These are phyloP conservation scores for Penicillium dipodomyicola DNA, from an alignment of 495 filamentous ascomycete species.

Conservation along the genomic window DNA sequence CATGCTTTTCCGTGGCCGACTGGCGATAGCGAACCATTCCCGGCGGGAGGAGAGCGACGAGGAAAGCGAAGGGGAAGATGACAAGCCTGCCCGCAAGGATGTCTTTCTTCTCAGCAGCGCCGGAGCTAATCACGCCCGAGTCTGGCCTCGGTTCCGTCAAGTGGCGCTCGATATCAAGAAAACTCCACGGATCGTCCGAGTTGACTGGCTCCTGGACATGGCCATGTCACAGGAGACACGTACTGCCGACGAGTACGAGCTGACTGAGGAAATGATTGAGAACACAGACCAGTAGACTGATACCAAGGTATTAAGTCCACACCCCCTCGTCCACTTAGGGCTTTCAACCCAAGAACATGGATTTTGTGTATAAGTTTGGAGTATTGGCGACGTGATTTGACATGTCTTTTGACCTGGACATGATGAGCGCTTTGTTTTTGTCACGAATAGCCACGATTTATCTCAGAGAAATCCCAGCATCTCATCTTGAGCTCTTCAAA, in stretches of 20 bases:
- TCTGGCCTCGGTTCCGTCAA: conserved; percentile 79
- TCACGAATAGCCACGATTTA: conserved; percentile 31
- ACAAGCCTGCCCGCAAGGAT: conserved; percentile 61
- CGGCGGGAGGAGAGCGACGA: conserved; percentile 48
- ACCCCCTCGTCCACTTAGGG: not conserved
- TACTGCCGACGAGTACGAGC: conserved; percentile 61
- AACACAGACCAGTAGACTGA: conserved; percentile 27
- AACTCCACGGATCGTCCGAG: conserved; percentile 69
- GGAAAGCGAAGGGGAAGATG: conserved; percentile 49
- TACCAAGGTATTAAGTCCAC: not conserved
- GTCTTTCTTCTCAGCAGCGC: conserved; percentile 72
- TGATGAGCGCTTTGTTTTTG: conserved; percentile 22
- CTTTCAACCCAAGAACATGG: conserved; percentile 1
- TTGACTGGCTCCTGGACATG: conserved; percentile 86
- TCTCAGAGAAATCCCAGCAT: conserved; percentile 11
- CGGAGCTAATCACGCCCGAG: conserved; percentile 59
- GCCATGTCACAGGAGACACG: conserved; percentile 79
- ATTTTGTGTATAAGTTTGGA: conserved; percentile 21
- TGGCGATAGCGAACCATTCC: conserved; percentile 53
- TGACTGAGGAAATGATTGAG: conserved; percentile 37
- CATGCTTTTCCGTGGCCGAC: conserved; percentile 70
- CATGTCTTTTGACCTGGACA: conserved; percentile 4
- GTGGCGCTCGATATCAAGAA: conserved; percentile 70
- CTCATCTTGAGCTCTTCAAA: conserved; percentile 49
- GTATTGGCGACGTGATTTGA: conserved; percentile 12